Evolutionary conservation across 352 stramenopile species (phyloP).

Genomic region (Globisporangium nunn): DNA sequence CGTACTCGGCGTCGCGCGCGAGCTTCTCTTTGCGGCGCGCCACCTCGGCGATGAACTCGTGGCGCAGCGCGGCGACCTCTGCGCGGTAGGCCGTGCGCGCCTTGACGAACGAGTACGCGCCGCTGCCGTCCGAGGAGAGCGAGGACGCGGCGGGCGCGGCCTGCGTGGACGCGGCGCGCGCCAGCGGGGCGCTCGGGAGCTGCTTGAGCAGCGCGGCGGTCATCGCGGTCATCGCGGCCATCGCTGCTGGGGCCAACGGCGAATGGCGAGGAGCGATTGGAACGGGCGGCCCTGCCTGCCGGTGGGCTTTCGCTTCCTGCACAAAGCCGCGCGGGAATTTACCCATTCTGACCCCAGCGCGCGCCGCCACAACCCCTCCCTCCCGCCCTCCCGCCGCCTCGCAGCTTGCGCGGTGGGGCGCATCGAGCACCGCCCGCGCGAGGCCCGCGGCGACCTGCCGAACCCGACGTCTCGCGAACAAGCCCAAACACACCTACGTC

Average conservation of each 20-base stretch:
- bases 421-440: too few species aligned
- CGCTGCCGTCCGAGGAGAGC: neutral
- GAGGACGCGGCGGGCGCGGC: conserved; percentile 2
- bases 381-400: too few species aligned
- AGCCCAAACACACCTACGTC: too few species aligned
- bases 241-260: neutral
- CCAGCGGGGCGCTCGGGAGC: neutral
- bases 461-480: too few species aligned
- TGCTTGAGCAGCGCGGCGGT: conserved; percentile 21
- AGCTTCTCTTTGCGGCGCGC: conserved; percentile 67
- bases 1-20: conserved; percentile 78
- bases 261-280: neutral
- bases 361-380: too few species aligned
- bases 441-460: too few species aligned
- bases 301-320: too few species aligned
- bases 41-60: conserved; percentile 73
- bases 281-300: too few species aligned
- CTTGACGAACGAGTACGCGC: conserved; percentile 72
- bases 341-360: too few species aligned
- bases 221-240: conserved; percentile 7
- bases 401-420: too few species aligned
- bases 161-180: conserved; percentile 7
- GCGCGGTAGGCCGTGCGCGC: conserved; percentile 56
- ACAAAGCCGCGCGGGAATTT: too few species aligned
- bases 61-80: conserved; percentile 59